Conservation (phyloP, 2,329 filamentous ascomycete species). For the Claviceps sp. region DNA sequence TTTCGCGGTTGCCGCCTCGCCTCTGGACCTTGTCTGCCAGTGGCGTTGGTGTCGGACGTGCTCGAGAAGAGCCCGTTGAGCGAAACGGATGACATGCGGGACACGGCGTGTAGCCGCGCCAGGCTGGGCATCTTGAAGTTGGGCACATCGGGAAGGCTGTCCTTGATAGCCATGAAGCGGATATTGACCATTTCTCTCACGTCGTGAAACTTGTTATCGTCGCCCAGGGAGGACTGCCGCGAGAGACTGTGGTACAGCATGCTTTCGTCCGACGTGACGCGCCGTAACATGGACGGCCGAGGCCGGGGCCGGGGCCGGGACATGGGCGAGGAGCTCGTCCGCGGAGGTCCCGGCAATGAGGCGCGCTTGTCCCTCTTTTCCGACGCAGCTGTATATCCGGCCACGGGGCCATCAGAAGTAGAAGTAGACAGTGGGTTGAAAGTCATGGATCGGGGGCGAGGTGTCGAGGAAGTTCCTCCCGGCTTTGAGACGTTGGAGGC, state of each 20-base stretch:
- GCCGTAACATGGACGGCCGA: conserved; percentile 17
- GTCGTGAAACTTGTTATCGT: conserved; percentile 68
- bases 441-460: conserved; percentile 1
- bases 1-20: not conserved
- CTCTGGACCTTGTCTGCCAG: not conserved
- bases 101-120: conserved; percentile 33
- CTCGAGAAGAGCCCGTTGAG: conserved; percentile 18
- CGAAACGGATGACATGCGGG: conserved; percentile 19
- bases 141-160: conserved; percentile 69
- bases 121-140: conserved; percentile 59
- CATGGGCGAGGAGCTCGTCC: not conserved
- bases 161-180: conserved; percentile 77
- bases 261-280: conserved; percentile 50
- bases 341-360: not conserved
- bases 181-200: conserved; percentile 79
- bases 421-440: not conserved
- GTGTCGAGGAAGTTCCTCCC: no score
- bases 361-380: not conserved
- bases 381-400: not conserved
- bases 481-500: not conserved
- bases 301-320: conserved; percentile 9
- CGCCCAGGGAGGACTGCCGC: conserved; percentile 67
- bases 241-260: conserved; percentile 65
- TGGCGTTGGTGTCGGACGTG: conserved; percentile 11
- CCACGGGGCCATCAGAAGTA: not conserved